phyloP scores from a whole-genome alignment of 345 rosid species.

The Turritis glabra region DNA sequence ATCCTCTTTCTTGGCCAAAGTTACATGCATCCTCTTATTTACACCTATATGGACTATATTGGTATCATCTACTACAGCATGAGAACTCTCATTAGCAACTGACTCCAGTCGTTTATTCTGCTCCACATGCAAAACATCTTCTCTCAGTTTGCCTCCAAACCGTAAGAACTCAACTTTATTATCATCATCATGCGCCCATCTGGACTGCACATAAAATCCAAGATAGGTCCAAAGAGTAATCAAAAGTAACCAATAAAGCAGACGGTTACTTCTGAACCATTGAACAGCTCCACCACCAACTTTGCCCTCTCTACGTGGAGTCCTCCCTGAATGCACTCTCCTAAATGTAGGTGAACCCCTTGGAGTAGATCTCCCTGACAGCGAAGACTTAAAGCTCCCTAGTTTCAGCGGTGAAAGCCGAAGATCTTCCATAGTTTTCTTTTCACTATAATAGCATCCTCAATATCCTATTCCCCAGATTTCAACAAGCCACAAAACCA shows the following conservation, averaged over 20 bases:
- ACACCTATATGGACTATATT: conserved; percentile 40
- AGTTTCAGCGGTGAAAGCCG: conserved; percentile 56
- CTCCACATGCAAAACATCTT: conserved; percentile 38
- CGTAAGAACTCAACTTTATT: conserved; percentile 66
- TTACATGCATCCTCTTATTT: conserved; percentile 48
- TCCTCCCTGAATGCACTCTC: conserved; percentile 66
- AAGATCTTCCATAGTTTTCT: conserved; percentile 61
- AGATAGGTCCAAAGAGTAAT: conserved; percentile 97
- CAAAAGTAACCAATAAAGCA: conserved; percentile 89
- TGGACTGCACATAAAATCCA: conserved; percentile 91
- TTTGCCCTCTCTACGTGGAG: conserved; percentile 84
- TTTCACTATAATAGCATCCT: conserved; percentile 14
- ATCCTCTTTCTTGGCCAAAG: conserved; percentile 55
- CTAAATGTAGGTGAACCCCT: conserved; percentile 66
- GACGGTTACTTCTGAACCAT: conserved; percentile 77
- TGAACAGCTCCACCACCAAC: conserved; percentile 52
- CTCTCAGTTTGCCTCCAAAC: conserved; percentile 57
- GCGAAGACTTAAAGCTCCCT: conserved; percentile 62
- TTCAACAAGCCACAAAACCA: not conserved
- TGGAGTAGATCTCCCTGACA: conserved; percentile 79
- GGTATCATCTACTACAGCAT: conserved; percentile 46
- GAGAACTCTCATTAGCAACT: conserved; percentile 53
- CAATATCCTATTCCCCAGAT: conserved; percentile 5
- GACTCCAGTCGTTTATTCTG: conserved; percentile 47
- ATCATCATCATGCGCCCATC: conserved; percentile 94